phyloP scores from a whole-genome alignment of 2,329 filamentous ascomycete genomes.

The Mycogone perniciosa region DNA sequence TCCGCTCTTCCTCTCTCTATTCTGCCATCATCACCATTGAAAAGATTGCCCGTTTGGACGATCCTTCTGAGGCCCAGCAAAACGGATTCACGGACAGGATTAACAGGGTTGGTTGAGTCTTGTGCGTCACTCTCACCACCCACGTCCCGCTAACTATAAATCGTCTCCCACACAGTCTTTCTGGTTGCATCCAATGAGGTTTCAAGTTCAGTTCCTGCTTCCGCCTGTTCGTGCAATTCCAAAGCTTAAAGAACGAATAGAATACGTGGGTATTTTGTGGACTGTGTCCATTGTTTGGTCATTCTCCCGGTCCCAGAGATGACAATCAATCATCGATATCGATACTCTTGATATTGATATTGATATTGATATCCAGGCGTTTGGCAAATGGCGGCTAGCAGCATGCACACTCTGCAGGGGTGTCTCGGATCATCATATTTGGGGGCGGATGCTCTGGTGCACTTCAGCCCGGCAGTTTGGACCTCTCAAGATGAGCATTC shows the following conservation, averaged over 20 bases:
- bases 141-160: constrained; percentile 5
- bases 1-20: too few relatives aligned
- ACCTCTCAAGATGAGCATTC: too few relatives aligned
- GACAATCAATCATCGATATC: constrained; percentile 5
- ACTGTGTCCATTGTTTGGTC: too few relatives aligned
- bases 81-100: constrained; percentile 5
- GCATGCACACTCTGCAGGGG: constrained; percentile 12
- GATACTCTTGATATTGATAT: not conserved
- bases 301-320: not conserved
- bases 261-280: too few relatives aligned
- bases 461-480: not conserved
- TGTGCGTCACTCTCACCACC: constrained; percentile 3
- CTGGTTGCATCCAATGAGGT: not conserved
- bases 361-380: constrained; percentile 4
- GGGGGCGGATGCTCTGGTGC: not conserved
- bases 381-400: constrained; percentile 11
- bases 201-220: too few relatives aligned
- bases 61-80: constrained; percentile 3
- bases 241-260: too few relatives aligned
- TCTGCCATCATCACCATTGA: too few relatives aligned
- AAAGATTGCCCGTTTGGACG: constrained; percentile 5
- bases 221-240: too few relatives aligned
- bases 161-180: not conserved
- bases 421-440: constrained; percentile 9
- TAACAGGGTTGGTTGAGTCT: constrained; percentile 1